A percentile compares a stretch with the other conserved stretches of the same genome.
Evolutionary conservation across 179 eudicot genomes (phyloP).

Genomic region (Carnegiea gigantea): DNA sequence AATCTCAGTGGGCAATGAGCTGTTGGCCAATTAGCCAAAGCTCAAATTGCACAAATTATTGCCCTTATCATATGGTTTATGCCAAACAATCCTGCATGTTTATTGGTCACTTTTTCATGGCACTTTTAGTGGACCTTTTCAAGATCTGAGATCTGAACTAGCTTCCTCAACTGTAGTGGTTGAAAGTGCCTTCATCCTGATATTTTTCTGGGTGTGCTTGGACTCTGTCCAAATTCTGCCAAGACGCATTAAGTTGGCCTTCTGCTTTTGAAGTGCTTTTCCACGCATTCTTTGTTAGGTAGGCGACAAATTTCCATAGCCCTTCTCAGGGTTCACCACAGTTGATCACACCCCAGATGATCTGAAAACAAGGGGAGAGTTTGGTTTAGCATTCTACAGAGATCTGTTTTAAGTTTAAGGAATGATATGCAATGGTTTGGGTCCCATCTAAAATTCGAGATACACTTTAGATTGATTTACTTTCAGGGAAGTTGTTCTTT

Average conservation of each 20-base stretch:
- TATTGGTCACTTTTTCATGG: conserved; percentile 6
- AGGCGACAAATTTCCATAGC: background rate
- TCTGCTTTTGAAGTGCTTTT: background rate
- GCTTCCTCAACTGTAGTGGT: background rate
- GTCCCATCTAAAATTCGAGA: background rate
- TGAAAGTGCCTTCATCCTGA: background rate
- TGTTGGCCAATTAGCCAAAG: conserved; percentile 12
- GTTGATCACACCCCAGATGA: background rate
- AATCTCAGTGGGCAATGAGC: conserved; percentile 20
- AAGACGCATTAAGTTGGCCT: background rate
- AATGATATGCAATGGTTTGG: background rate
- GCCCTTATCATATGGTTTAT: conserved; percentile 1
- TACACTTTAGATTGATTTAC: too few relatives aligned
- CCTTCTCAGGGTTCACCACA: background rate
- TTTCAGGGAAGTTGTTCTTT: too few relatives aligned
- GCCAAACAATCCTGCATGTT: conserved; percentile 7
- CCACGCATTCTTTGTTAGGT: background rate
- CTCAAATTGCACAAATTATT: background rate
- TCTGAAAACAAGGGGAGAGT: background rate
- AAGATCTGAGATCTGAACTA: background rate
- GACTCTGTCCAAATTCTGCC: background rate
- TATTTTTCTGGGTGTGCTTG: background rate
- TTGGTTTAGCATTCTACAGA: background rate
- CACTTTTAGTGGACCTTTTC: background rate
- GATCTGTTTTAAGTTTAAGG: background rate